Percentiles rank a stretch among this genome's conserved stretches.
Conservation (phyloP, 2,329 filamentous ascomycete species). For the Stromatinia cepivora region DNA sequence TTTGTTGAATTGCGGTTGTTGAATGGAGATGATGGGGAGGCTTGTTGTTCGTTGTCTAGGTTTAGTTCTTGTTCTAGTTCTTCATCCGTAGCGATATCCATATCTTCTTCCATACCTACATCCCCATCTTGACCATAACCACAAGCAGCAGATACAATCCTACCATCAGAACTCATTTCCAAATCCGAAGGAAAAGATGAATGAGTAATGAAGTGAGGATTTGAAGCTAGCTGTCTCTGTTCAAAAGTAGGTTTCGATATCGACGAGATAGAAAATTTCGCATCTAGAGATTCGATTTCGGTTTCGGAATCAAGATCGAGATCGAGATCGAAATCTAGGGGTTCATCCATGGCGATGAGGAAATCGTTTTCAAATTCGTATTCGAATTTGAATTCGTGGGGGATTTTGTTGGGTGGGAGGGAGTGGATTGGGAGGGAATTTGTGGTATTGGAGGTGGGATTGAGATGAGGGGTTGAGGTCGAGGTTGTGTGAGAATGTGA, state of each 20-base stretch:
- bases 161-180: background rate
- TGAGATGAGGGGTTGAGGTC: background rate
- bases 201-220: background rate
- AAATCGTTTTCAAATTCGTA: background rate
- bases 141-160: background rate
- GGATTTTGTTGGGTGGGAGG: background rate
- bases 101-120: background rate
- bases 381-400: background rate
- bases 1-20: background rate
- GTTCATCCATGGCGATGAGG: slow-evolving; percentile 8
- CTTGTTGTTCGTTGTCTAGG: background rate
- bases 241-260: background rate
- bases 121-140: background rate
- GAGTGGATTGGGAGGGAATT: background rate
- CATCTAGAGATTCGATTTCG: background rate
- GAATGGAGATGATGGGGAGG: too few species aligned
- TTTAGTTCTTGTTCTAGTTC: background rate
- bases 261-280: background rate
- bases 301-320: background rate
- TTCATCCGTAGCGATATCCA: background rate
- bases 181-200: background rate
- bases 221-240: background rate
- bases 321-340: background rate
- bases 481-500: background rate
- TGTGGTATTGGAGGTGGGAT: background rate